These are phyloP conservation scores for Teunomyces tritomae DNA, from an alignment of 805 yeast genomes.

Conservation along the genomic window DNA sequence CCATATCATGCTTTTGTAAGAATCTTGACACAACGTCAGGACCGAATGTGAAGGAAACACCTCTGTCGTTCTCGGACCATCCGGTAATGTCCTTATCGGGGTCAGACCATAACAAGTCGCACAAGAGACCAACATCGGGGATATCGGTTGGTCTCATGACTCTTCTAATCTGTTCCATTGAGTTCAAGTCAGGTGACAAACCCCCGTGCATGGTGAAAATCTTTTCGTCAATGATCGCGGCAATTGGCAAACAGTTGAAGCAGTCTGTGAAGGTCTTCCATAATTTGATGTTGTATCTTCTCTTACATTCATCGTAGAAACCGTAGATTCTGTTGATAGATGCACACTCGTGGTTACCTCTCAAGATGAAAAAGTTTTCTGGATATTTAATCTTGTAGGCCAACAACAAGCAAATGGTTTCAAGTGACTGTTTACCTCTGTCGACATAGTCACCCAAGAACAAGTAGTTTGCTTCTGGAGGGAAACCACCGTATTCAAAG, in stretches of 20 bases:
- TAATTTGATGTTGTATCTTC: constrained; percentile 95
- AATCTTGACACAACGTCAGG: constrained; percentile 97
- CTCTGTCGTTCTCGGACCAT: constrained; percentile 99
- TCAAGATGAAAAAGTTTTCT: constrained; percentile 91
- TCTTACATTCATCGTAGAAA: constrained; percentile 96
- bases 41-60: constrained; percentile 99
- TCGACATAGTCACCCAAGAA: constrained; percentile 97
- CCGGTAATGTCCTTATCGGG: constrained; percentile 98
- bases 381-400: constrained; percentile 98
- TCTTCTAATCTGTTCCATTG: constrained; percentile 98
- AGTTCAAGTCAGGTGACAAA: constrained; percentile 91
- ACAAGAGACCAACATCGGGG: constrained; percentile 94
- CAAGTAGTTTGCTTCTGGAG: constrained; percentile 96
- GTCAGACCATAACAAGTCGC: constrained; percentile 97
- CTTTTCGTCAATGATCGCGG: constrained; percentile 97
- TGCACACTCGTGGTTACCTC: constrained; percentile 99
- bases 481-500: constrained; percentile 98
- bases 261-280: constrained; percentile 99
- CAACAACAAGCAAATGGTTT: constrained; percentile 88
- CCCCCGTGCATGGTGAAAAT: constrained; percentile 99
- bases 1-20: constrained; percentile 96
- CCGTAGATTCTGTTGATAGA: constrained; percentile 97
- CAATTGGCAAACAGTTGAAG: constrained; percentile 96
- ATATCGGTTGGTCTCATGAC: constrained; percentile 99
- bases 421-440: constrained; percentile 96